These are phyloP conservation scores for Schizosaccharomyces lindneri DNA, from an alignment of 805 yeast species.

Conservation along the genomic window DNA sequence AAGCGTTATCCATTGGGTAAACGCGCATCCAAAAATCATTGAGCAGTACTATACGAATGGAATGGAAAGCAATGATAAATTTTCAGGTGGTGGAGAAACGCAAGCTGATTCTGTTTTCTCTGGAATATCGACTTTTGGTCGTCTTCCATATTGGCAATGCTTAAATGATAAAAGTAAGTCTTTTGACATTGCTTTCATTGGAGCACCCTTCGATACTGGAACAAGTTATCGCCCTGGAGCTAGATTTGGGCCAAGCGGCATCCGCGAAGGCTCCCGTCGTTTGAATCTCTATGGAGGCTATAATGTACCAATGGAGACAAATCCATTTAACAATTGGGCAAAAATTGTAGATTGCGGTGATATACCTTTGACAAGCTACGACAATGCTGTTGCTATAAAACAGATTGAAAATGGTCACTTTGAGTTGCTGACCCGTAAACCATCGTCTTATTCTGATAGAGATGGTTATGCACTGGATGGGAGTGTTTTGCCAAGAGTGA, in stretches of 20 bases:
- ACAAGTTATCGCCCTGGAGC: constrained; percentile 61
- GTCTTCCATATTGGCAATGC: constrained; percentile 36
- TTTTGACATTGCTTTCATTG: constrained; percentile 54
- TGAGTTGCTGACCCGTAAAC: constrained; percentile 22
- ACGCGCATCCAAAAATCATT: not conserved
- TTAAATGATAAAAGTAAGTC: constrained; percentile 20
- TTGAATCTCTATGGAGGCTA: constrained; percentile 46
- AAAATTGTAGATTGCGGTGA: constrained; percentile 36
- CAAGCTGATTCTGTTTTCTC: constrained; percentile 9
- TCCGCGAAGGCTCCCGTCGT: constrained; percentile 43
- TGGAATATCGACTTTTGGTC: constrained; percentile 35
- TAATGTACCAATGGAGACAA: constrained; percentile 22
- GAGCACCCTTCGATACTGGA: constrained; percentile 70
- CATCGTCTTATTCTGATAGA: constrained; percentile 5
- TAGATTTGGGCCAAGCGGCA: constrained; percentile 56
- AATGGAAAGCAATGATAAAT: not conserved
- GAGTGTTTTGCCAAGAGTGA: constrained; percentile 24
- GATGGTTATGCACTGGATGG: constrained; percentile 2
- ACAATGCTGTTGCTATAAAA: constrained; percentile 34
- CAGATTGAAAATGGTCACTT: constrained; percentile 36
- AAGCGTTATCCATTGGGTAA: not conserved
- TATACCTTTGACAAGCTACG: constrained; percentile 43
- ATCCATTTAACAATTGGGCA: constrained; percentile 6
- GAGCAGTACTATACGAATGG: not conserved
- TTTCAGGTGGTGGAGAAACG: constrained; percentile 6